A percentile compares a stretch with the other conserved stretches of the same genome.
Evolutionary conservation across 305 asterid species (phyloP).

Genomic region (Fraxinus greggii): DNA sequence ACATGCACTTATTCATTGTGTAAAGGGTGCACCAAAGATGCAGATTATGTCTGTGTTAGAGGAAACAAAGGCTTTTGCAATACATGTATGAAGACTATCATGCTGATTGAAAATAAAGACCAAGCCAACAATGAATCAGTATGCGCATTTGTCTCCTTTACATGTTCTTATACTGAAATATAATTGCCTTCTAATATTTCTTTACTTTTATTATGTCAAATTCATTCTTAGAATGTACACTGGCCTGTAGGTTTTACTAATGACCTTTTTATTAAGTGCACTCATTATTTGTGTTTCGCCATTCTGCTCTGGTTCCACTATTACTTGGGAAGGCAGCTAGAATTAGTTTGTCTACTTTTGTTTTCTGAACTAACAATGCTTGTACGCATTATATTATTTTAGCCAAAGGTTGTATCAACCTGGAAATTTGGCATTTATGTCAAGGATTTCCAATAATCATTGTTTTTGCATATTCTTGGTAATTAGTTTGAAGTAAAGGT

Average conservation of each 20-base stretch:
- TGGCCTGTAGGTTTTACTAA: not conserved
- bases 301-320: not conserved
- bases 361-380: not conserved
- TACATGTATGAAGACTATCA: constrained; percentile 77
- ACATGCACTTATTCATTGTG: constrained; percentile 96
- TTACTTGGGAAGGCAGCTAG: not conserved
- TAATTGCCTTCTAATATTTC: not conserved
- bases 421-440: constrained; percentile 10
- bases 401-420: not conserved
- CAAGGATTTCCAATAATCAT: not conserved
- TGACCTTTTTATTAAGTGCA: not conserved
- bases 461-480: not conserved
- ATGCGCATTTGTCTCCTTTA: constrained; percentile 30
- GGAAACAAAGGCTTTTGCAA: constrained; percentile 91
- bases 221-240: not conserved
- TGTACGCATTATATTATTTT: not conserved
- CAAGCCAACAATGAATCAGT: constrained; percentile 64
- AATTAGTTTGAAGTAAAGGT: not conserved
- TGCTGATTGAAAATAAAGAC: constrained; percentile 84
- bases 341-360: constrained; percentile 9
- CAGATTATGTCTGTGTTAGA: constrained; percentile 66
- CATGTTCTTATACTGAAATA: not conserved
- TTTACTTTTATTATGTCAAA: not conserved
- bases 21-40: constrained; percentile 69
- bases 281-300: not conserved